phyloP scores from a whole-genome alignment of 352 stramenopile genomes.

The Globisporangium abappressorium region DNA sequence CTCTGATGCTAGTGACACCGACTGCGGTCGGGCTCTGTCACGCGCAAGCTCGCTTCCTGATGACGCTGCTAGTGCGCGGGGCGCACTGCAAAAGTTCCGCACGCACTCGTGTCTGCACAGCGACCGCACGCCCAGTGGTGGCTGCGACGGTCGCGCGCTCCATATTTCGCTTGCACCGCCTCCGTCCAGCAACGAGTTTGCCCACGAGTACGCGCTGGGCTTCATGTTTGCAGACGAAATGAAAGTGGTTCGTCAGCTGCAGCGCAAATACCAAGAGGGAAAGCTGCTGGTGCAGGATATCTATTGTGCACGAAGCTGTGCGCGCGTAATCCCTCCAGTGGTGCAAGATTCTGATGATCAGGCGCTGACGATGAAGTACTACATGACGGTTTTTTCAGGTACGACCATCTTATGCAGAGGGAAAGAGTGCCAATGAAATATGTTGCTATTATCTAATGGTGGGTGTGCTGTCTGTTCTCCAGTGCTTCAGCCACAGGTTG shows the following conservation, averaged over 20 bases:
- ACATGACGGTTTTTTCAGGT: slow-evolving; percentile 52
- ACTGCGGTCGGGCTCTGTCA: background rate
- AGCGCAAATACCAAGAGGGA: slow-evolving; percentile 33
- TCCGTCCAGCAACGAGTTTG: slow-evolving; percentile 30
- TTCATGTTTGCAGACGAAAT: slow-evolving; percentile 66
- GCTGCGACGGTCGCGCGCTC: slow-evolving; percentile 22
- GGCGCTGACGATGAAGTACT: slow-evolving; percentile 29
- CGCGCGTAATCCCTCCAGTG: slow-evolving; percentile 39
- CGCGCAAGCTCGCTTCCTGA: background rate
- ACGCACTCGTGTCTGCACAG: slow-evolving; percentile 21
- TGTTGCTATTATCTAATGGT: too few species aligned
- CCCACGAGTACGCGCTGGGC: slow-evolving; percentile 42
- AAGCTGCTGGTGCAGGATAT: slow-evolving; percentile 35
- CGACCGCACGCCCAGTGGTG: slow-evolving; percentile 3
- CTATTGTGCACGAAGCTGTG: slow-evolving; percentile 62
- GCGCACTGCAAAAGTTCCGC: slow-evolving; percentile 27
- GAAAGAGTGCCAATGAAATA: too few species aligned
- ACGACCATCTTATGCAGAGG: background rate
- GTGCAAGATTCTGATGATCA: slow-evolving; percentile 25
- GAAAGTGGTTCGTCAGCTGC: slow-evolving; percentile 52
- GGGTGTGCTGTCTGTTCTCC: background rate
- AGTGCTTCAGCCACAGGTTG: slow-evolving; percentile 65
- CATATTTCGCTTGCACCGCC: slow-evolving; percentile 28
- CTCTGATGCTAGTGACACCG: background rate
- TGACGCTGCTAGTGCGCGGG: slow-evolving; percentile 2